Percentiles rank a stretch among this genome's conserved stretches.
Evolutionary conservation across 2,329 filamentous ascomycete genomes (phyloP).

Genomic region (Claviceps digitariae): DNA sequence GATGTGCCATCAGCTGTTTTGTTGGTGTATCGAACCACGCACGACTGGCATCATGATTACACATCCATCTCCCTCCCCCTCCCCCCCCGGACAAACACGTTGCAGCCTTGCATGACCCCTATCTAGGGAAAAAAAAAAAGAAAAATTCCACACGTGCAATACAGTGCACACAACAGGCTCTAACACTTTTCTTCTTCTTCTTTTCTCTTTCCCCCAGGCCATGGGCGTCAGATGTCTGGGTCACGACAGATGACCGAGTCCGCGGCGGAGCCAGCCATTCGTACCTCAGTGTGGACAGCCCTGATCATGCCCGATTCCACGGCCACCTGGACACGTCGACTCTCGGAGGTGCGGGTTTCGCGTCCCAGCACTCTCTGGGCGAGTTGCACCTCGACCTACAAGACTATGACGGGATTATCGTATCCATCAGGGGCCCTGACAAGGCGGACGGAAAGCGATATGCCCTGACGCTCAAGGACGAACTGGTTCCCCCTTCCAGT

Average conservation of each 20-base stretch:
- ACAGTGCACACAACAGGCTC: neutral
- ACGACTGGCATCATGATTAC: neutral
- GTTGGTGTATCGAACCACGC: neutral
- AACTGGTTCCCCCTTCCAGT: conserved; percentile 39
- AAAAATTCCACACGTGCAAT: neutral
- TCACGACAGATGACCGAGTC: conserved; percentile 60
- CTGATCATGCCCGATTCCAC: conserved; percentile 42
- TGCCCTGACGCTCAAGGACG: conserved; percentile 63
- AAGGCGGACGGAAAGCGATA: conserved; percentile 52
- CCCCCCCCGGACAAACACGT: neutral
- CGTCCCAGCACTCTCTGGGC: conserved; percentile 58
- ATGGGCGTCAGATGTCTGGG: conserved; percentile 51
- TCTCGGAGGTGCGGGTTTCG: conserved; percentile 70
- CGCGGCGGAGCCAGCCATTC: conserved; percentile 56
- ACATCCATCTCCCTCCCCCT: neutral
- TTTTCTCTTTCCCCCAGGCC: conserved; percentile 26
- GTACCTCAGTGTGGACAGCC: conserved; percentile 24
- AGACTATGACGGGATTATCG: conserved; percentile 44
- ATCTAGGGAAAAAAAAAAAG: neutral
- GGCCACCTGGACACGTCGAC: conserved; percentile 60
- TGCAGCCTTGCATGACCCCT: neutral
- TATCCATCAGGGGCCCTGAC: conserved; percentile 27
- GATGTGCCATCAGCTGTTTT: neutral
- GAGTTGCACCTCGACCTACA: conserved; percentile 49
- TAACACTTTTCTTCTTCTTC: neutral